Conservation (phyloP, 2,329 filamentous ascomycete genomes). For the Neofusicoccum sp. region DNA sequence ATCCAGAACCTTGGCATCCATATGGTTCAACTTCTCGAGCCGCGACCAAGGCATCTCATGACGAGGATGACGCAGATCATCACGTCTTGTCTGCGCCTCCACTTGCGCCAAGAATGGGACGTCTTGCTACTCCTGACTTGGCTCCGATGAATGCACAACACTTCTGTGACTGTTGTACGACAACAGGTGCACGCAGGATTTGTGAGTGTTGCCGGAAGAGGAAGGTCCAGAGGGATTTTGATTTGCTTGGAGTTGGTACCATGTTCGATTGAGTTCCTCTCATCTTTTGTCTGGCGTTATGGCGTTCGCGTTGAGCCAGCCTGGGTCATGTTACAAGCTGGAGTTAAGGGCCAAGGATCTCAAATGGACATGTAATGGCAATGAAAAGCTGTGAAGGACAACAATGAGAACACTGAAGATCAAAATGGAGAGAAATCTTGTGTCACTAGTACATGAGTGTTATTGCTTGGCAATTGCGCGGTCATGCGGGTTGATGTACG, state of each 20-base stretch:
- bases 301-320: neutral
- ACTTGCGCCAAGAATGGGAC: constrained; percentile 29
- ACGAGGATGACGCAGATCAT: neutral
- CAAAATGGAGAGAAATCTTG: neutral
- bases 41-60: neutral
- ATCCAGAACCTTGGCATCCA: neutral
- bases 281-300: constrained; percentile 6
- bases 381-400: neutral
- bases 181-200: constrained; percentile 20
- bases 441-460: neutral
- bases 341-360: neutral
- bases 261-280: neutral
- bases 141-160: constrained; percentile 26
- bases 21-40: neutral
- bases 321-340: neutral
- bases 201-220: constrained; percentile 23
- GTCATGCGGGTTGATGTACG: neutral
- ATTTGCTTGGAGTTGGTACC: neutral
- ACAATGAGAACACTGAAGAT: neutral
- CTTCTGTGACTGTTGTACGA: constrained; percentile 35
- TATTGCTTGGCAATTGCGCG: neutral
- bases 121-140: constrained; percentile 36
- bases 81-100: constrained; percentile 21
- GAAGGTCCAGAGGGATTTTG: constrained; percentile 9
- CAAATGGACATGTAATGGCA: neutral